These are phyloP conservation scores for Dovyalis caffra DNA, from an alignment of 345 rosid genomes.

Conservation along the genomic window DNA sequence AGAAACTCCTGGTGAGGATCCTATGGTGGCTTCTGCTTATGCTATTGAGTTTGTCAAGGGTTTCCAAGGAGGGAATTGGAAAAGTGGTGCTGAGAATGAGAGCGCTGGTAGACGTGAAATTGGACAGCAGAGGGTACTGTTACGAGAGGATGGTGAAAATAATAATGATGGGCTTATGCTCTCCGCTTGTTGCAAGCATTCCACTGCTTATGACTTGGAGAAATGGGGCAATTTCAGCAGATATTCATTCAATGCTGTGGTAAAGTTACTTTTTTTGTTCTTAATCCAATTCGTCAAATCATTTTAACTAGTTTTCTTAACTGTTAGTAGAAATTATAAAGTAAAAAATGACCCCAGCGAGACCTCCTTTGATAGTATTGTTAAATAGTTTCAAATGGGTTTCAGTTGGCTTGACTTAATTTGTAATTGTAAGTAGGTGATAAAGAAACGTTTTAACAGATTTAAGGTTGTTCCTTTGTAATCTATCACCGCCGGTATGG, in stretches of 20 bases:
- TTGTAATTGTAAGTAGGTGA: too few relatives aligned
- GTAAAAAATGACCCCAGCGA: not conserved
- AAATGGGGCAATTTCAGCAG: slow-evolving; percentile 73
- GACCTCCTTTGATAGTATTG: not conserved
- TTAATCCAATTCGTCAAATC: not conserved
- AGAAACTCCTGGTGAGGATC: slow-evolving; percentile 97
- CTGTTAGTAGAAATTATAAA: not conserved
- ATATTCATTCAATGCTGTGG: slow-evolving; percentile 88
- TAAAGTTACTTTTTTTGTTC: slow-evolving; percentile 19
- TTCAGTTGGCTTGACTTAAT: too few relatives aligned
- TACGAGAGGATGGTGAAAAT: slow-evolving; percentile 23
- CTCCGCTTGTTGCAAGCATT: slow-evolving; percentile 95
- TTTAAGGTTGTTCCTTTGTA: not conserved
- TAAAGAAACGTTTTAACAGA: not conserved
- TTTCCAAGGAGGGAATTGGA: slow-evolving; percentile 53
- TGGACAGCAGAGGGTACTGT: slow-evolving; percentile 26
- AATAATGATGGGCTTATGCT: slow-evolving; percentile 57
- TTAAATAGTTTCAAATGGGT: not conserved
- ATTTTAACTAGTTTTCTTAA: not conserved
- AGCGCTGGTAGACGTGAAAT: slow-evolving; percentile 15
- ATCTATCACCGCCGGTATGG: too few relatives aligned
- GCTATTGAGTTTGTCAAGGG: slow-evolving; percentile 73
- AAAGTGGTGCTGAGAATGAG: slow-evolving; percentile 5
- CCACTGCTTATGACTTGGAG: slow-evolving; percentile 89
- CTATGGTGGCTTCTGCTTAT: slow-evolving; percentile 68